These are phyloP conservation scores for Metschnikowia noctiluminum DNA, from an alignment of 805 yeast genomes.

Conservation along the genomic window DNA sequence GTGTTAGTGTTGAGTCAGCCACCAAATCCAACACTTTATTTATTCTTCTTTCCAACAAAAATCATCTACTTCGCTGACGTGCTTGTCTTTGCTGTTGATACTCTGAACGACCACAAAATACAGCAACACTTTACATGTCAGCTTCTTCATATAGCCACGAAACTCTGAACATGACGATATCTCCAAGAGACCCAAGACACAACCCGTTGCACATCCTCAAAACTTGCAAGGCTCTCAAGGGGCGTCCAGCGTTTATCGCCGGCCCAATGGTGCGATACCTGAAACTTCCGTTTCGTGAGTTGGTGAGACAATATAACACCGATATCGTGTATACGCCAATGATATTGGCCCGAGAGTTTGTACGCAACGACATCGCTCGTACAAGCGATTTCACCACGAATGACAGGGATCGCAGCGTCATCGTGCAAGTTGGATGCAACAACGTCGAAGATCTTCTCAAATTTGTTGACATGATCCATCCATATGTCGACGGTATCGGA, in stretches of 20 bases:
- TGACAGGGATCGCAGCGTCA: conserved; percentile 60
- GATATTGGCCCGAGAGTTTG: conserved; percentile 95
- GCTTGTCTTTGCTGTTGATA: too few relatives aligned
- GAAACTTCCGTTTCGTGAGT: conserved; percentile 84
- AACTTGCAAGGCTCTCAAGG: conserved; percentile 20
- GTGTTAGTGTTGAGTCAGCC: too few relatives aligned
- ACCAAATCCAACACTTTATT: too few relatives aligned
- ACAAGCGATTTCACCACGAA: conserved; percentile 83
- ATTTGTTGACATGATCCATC: conserved; percentile 85
- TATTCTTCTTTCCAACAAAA: too few relatives aligned
- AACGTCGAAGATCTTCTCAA: conserved; percentile 77
- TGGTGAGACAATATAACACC: conserved; percentile 63
- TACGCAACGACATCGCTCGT: conserved; percentile 77
- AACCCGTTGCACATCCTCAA: conserved; percentile 35
- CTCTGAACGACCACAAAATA: too few relatives aligned
- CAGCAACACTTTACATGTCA: too few relatives aligned
- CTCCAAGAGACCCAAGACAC: conserved; percentile 22
- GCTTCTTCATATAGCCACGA: too few relatives aligned
- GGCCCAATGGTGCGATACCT: conserved; percentile 99
- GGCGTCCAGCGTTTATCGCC: conserved; percentile 39
- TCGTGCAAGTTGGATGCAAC: conserved; percentile 89
- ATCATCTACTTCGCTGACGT: too few relatives aligned
- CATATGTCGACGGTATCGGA: conserved; percentile 90
- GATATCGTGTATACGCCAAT: conserved; percentile 93
- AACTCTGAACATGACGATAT: not conserved